Percentiles rank a stretch among this genome's conserved stretches.
phyloP scores from a whole-genome alignment of 2,329 filamentous ascomycete genomes.

The Aspergillus sp. region DNA sequence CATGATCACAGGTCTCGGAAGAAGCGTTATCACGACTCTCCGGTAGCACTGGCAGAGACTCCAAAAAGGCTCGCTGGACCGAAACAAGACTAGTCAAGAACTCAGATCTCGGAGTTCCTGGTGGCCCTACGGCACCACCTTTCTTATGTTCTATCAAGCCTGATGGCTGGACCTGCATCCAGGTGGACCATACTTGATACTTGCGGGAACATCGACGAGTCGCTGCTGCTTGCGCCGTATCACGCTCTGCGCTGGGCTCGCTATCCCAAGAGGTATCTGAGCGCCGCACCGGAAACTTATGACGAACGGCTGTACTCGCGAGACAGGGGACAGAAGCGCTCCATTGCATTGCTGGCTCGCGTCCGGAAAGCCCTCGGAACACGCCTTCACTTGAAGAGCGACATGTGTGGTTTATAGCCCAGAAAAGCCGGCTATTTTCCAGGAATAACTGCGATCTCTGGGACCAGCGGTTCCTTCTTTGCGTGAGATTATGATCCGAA shows the following conservation, averaged over 20 bases:
- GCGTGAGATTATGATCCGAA: background rate
- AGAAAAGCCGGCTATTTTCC: background rate
- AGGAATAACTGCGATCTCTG: background rate
- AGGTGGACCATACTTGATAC: constrained; percentile 28
- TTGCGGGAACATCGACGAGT: constrained; percentile 11
- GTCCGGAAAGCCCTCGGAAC: background rate
- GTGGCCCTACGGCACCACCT: constrained; percentile 20
- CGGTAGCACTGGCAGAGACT: background rate
- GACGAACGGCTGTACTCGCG: background rate
- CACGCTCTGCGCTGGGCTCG: background rate
- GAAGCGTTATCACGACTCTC: background rate
- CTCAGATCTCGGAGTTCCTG: constrained; percentile 26
- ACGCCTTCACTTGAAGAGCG: background rate
- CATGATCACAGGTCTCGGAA: background rate
- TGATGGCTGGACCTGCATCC: constrained; percentile 24
- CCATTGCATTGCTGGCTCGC: background rate
- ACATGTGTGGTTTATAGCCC: background rate
- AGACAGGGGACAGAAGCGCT: constrained; percentile 13
- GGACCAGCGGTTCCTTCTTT: background rate
- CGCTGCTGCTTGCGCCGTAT: constrained; percentile 1
- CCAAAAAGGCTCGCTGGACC: constrained; percentile 3
- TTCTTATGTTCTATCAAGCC: constrained; percentile 7
- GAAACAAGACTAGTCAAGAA: constrained; percentile 15
- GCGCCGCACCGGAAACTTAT: background rate
- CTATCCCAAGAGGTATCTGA: background rate